phyloP scores from a whole-genome alignment of 805 yeast genomes.

The Kodamaea hsintzibuensis region DNA sequence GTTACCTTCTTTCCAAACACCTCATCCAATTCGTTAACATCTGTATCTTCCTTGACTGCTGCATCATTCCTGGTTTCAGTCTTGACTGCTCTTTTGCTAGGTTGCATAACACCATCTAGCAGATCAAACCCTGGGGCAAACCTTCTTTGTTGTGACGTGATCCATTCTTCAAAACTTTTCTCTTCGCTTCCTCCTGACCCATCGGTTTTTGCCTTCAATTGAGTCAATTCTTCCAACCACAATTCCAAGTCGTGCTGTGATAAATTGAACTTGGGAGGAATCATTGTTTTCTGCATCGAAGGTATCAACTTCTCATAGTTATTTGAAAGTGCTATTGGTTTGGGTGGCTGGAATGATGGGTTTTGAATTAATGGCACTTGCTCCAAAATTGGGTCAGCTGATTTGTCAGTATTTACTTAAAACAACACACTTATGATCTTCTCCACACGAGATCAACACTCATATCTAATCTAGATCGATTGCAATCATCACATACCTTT shows the following conservation, averaged over 20 bases:
- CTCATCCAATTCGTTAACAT: conserved; percentile 27
- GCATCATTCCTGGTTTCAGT: neutral
- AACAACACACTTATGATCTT: neutral
- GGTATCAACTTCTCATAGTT: conserved; percentile 41
- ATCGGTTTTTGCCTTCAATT: conserved; percentile 25
- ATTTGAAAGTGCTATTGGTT: conserved; percentile 52
- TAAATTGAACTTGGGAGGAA: conserved; percentile 39
- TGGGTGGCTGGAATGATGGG: conserved; percentile 54
- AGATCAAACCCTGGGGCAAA: conserved; percentile 45
- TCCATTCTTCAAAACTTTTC: conserved; percentile 30
- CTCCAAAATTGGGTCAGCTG: conserved; percentile 49
- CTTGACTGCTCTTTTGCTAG: conserved; percentile 16
- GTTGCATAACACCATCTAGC: conserved; percentile 32
- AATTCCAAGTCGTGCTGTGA: conserved; percentile 23
- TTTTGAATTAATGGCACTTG: conserved; percentile 58
- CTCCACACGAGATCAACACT: too few relatives aligned
- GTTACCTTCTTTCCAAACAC: conserved; percentile 10
- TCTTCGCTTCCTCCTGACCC: conserved; percentile 12
- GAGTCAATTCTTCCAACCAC: conserved; percentile 35
- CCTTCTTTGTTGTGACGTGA: conserved; percentile 27
- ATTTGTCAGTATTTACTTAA: conserved; percentile 11
- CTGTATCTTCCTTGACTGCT: conserved; percentile 4
- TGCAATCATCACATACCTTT: conserved; percentile 17
- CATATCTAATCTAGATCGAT: too few relatives aligned
- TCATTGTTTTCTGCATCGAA: conserved; percentile 29